Evolutionary conservation across 192 early-diverging fungal species (phyloP).

Genomic region (Fimicolochytrium jonesii): DNA sequence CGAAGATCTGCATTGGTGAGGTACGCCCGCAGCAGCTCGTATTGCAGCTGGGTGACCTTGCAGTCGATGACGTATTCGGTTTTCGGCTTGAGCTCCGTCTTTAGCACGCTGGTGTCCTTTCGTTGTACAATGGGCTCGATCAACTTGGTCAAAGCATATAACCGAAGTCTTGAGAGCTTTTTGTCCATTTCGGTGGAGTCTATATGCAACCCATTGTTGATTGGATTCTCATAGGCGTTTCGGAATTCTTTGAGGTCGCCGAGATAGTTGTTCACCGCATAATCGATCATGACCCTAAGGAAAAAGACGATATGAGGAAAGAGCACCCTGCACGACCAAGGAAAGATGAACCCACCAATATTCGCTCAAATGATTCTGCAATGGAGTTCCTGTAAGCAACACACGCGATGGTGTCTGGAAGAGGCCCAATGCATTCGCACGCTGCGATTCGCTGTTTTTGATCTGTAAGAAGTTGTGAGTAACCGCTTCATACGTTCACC

Average conservation of each 20-base stretch:
- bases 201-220: slow-evolving; percentile 9
- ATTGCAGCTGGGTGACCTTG: slow-evolving; percentile 55
- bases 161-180: neutral
- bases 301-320: too few relatives aligned
- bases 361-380: slow-evolving; percentile 80
- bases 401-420: slow-evolving; percentile 59
- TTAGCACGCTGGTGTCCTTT: slow-evolving; percentile 4
- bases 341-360: slow-evolving; percentile 44
- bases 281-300: slow-evolving; percentile 66
- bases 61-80: slow-evolving; percentile 68
- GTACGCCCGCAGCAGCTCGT: too few relatives aligned
- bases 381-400: slow-evolving; percentile 76
- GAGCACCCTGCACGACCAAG: too few relatives aligned
- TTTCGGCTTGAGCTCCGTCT: slow-evolving; percentile 62
- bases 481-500: too few relatives aligned
- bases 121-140: slow-evolving; percentile 20
- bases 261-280: slow-evolving; percentile 60
- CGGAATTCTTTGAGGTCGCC: slow-evolving; percentile 55
- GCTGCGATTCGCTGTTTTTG: slow-evolving; percentile 31
- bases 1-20: too few relatives aligned
- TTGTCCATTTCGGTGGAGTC: slow-evolving; percentile 22
- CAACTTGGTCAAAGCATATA: slow-evolving; percentile 9
- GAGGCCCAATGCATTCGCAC: slow-evolving; percentile 16
- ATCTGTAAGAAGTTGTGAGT: too few relatives aligned
- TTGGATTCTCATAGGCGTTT: slow-evolving; percentile 41